A percentile compares a stretch with the other conserved stretches of the same genome.
phyloP scores from a whole-genome alignment of 176 grass and related monocot genomes.

The Cymbopogon citratus region DNA sequence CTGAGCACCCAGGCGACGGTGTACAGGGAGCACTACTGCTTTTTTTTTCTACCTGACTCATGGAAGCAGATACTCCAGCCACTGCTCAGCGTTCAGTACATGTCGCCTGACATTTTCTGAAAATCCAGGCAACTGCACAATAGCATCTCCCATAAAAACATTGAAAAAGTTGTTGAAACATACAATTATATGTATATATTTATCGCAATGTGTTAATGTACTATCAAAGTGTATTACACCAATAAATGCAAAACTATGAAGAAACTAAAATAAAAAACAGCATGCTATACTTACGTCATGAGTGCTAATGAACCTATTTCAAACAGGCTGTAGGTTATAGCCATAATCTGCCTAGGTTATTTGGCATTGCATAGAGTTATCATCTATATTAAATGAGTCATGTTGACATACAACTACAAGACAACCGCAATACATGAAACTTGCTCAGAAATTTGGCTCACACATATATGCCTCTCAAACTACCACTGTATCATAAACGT shows the following conservation, averaged over 20 bases:
- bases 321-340: background rate
- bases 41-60: no score
- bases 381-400: conserved; percentile 1
- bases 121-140: no score
- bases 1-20: no score
- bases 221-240: no score
- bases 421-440: conserved; percentile 18
- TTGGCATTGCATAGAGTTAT: conserved; percentile 9
- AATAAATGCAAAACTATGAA: background rate
- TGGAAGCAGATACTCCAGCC: no score
- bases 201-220: no score
- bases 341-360: background rate
- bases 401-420: conserved; percentile 22
- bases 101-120: no score
- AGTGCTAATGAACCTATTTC: background rate
- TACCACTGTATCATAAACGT: conserved; percentile 15
- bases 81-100: no score
- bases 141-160: no score
- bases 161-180: no score
- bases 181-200: no score
- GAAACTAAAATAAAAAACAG: background rate
- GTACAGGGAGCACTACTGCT: no score
- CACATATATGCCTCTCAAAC: conserved; percentile 21
- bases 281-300: background rate
- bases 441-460: conserved; percentile 21